Percentiles rank a stretch among this genome's conserved stretches.
phyloP scores from a whole-genome alignment of 352 stramenopile species.

The Pythium sukuiense region DNA sequence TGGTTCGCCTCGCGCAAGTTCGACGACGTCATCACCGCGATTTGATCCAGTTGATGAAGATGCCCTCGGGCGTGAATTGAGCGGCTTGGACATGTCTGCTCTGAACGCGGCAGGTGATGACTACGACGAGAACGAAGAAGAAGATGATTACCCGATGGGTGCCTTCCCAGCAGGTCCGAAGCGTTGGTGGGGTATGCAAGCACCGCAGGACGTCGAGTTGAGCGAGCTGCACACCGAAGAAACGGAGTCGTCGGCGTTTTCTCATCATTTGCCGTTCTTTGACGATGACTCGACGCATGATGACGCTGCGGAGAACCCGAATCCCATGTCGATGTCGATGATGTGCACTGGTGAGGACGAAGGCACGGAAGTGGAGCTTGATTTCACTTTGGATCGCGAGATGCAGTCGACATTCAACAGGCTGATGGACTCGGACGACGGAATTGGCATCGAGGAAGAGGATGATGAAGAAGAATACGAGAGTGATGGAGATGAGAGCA shows the following conservation, averaged over 20 bases:
- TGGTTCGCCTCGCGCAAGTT: conserved; percentile 13
- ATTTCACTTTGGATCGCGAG: conserved; percentile 75
- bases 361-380: conserved; percentile 78
- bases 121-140: conserved; percentile 43
- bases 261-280: conserved; percentile 54
- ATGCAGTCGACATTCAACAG: conserved; percentile 74
- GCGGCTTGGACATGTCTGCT: neutral
- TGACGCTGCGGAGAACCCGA: conserved; percentile 28
- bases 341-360: conserved; percentile 67
- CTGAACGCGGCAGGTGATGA: neutral
- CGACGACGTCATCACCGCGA: conserved; percentile 29
- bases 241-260: conserved; percentile 61
- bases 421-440: conserved; percentile 62
- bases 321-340: conserved; percentile 83
- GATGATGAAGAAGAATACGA: conserved; percentile 36
- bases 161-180: conserved; percentile 66
- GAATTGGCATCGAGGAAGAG: conserved; percentile 29
- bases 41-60: conserved; percentile 61
- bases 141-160: conserved; percentile 44
- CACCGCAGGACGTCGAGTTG: conserved; percentile 56
- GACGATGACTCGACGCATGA: conserved; percentile 37
- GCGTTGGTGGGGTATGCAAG: conserved; percentile 74
- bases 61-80: conserved; percentile 10
- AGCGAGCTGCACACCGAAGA: conserved; percentile 80
- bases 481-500: neutral